Evolutionary conservation across 257 asterid species (phyloP), one percentile per base, ranked within the genome.

Genomic region (Asclepias syriaca): DNA sequence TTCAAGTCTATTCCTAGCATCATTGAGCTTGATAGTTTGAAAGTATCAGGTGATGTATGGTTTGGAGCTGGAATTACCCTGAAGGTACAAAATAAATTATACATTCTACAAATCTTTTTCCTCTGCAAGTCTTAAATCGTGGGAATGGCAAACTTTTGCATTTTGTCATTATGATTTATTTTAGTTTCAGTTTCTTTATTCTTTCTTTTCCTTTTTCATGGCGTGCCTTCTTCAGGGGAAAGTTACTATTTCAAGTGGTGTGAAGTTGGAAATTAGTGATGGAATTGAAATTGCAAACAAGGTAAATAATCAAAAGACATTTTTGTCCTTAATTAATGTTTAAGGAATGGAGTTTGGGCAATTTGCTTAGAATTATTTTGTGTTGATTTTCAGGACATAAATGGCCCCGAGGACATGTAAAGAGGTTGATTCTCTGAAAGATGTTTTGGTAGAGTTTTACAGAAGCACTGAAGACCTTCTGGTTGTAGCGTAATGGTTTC

Each of bases 1-100:
- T 95, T 95, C 85, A 89, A 95, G 86, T 85, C 98, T 45, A 95
- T 92, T 69, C 97, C 99, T 71, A 95, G 99, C 85, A 95, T 95
- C 80, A 82, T 95, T 65, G 96, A 86, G 16, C 88, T 95, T 65
- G 98, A 88, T 68, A 83, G 88, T 90, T 79, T 95, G 87, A 95
- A 95, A 88, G 98, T 95, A 81, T 63, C 86, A 0, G 98, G 98
- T 22, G 96, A 95, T 64, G 97, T 92, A 53, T 90, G 92, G 87
- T 92, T 95, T 80, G 99, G 97, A 81, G 79, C 91, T 81, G 85
- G 85, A 68, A 57, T 95, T 66, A 79, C 78, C 76, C 82, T 95
- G 70, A 95, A 95, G 99, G 98, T 95, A 84, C 71, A 1, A 11
- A 21, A 51, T 24, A 24, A 57, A 40, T 40, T 43, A 43, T 43